Base-by-base conservation (phyloP, 768 basidiomycete genomes). In the Mycena vitilis region DNA sequence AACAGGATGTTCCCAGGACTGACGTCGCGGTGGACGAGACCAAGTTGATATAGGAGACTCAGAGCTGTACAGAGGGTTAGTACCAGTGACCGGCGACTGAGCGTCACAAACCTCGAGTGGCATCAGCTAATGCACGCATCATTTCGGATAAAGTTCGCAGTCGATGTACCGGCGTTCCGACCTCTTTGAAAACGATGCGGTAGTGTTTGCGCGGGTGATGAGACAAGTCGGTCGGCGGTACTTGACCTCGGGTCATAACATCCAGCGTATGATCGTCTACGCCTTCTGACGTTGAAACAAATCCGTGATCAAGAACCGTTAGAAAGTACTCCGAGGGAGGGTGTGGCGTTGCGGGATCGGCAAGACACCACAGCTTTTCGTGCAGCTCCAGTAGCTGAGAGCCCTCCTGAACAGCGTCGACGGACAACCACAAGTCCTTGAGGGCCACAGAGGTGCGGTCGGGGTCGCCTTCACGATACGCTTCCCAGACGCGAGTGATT, bases 401-500 rank as follows among this genome's bases (percentile, higher is more conserved):
- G 9, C 60, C 60, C 23, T 62, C 60, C 23, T 62, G 60, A 5
- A 44, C 22, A 0, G 23, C 49, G 20, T 44, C 60, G 5, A 30
- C 40, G 1, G 52, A 30, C 4, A 25, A 44, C 60, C 60, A 62
- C 51, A 62, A 7, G 60, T 62, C 60, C 18, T 62, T 62, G 49
- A 62, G 12, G 5, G n/a, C 59, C 7, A 62, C 60, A 18, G 60
- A 44, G 30, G 20, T 18, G 3, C 49, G 60, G 9, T 44, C 23
- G 37, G 51, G 49, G 20, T 62, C 60, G 25, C 44, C 60, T 30
- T 62, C 60, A 10, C 38, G 49, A 44, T 62, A 62, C 4, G 60
- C 60, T 34, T 62, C 60, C 60, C 60, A 62, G 7, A 62, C 60
- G 18, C 60, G 60, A 1, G 60, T 62, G 22, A 51, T 18, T 53